phyloP scores from a whole-genome alignment of 805 yeast species.

The Metschnikowia lochheadii region DNA sequence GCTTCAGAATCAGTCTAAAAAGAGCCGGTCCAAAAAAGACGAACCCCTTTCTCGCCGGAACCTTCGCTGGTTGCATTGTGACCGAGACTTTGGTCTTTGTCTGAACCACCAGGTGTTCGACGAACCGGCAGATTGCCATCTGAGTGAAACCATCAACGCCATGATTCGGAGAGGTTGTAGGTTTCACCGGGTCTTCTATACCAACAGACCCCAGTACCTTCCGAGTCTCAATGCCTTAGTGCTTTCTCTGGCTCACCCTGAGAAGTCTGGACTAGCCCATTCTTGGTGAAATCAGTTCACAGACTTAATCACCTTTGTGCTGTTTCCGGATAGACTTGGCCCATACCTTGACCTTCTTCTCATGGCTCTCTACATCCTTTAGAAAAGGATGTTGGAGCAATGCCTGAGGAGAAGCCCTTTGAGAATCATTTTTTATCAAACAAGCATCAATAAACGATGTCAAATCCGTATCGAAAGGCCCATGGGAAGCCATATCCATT shows the following conservation, averaged over 20 bases:
- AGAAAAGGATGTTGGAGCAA: constrained; percentile 43
- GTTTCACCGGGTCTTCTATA: constrained; percentile 13
- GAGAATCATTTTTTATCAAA: constrained; percentile 60
- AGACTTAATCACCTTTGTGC: constrained; percentile 22
- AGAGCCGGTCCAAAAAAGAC: too few species aligned
- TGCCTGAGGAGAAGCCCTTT: constrained; percentile 71
- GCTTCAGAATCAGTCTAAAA: too few species aligned
- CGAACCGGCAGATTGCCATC: constrained; percentile 11
- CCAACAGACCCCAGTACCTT: constrained; percentile 10
- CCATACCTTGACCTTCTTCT: constrained; percentile 39
- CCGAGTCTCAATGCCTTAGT: constrained; percentile 15
- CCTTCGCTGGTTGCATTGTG: constrained; percentile 17
- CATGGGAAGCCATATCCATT: constrained; percentile 25
- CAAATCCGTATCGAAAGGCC: constrained; percentile 43
- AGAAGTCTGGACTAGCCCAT: too few species aligned
- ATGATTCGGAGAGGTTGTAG: constrained; percentile 3
- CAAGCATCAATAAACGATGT: constrained; percentile 72
- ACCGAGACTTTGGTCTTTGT: constrained; percentile 12
- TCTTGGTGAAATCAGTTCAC: too few species aligned
- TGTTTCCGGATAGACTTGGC: constrained; percentile 36
- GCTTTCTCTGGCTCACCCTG: constrained; percentile 4
- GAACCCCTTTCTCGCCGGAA: not conserved
- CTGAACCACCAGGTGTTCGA: constrained; percentile 15
- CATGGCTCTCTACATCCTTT: constrained; percentile 27
- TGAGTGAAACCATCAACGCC: constrained; percentile 8